These are phyloP conservation scores for Boletus rubescentipes DNA, from an alignment of 768 basidiomycete genomes.

Conservation along the genomic window DNA sequence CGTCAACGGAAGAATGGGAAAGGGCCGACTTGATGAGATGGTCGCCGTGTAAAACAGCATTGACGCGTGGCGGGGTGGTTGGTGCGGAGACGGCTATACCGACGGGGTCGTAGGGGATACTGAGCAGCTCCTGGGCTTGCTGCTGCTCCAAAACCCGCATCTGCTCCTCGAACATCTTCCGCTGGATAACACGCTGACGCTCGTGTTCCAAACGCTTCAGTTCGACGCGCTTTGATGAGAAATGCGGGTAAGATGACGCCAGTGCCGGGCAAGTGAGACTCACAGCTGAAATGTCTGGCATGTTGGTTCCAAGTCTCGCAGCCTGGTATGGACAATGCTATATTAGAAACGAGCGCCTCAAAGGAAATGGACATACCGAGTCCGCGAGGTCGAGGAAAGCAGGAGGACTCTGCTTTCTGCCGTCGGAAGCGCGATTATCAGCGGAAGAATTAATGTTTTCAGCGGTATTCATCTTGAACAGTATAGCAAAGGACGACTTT, in stretches of 20 bases:
- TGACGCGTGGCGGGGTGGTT: constrained; percentile 83
- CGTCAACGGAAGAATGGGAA: constrained; percentile 55
- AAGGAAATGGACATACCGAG: constrained; percentile 58
- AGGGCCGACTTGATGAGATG: constrained; percentile 42
- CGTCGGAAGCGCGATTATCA: constrained; percentile 71
- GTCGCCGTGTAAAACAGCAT: constrained; percentile 65
- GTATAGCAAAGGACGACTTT: constrained; percentile 47
- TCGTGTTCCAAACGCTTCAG: constrained; percentile 86
- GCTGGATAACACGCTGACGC: constrained; percentile 81
- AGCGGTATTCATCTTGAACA: constrained; percentile 64
- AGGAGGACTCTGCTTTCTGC: constrained; percentile 83
- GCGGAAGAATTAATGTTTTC: constrained; percentile 71
- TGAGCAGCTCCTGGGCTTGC: constrained; percentile 83
- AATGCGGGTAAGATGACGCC: constrained; percentile 6
- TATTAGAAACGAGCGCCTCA: constrained; percentile 7
- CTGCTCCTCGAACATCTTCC: constrained; percentile 93
- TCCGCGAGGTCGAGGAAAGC: constrained; percentile 93
- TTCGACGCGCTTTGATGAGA: constrained; percentile 67
- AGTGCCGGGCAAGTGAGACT: constrained; percentile 32
- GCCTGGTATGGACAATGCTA: constrained; percentile 44
- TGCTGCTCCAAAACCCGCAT: constrained; percentile 92
- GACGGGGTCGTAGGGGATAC: constrained; percentile 64
- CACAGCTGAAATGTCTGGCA: constrained; percentile 84
- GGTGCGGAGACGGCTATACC: constrained; percentile 83
- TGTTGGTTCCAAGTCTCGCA: constrained; percentile 81